These are phyloP conservation scores for Globisporangium alternatum DNA, from an alignment of 352 stramenopile genomes.

Conservation along the genomic window DNA sequence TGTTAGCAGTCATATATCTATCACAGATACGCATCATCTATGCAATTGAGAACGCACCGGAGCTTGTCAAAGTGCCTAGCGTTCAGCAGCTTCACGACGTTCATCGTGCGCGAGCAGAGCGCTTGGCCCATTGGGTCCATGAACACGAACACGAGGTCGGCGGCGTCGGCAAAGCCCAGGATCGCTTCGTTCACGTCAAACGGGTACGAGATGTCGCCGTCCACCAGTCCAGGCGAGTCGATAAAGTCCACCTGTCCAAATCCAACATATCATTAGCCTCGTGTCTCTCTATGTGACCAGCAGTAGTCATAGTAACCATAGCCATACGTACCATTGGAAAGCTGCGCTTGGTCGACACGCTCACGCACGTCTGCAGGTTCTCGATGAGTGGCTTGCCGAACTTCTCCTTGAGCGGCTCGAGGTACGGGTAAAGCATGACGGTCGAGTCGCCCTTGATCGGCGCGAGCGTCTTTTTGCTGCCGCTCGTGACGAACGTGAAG, in stretches of 20 bases:
- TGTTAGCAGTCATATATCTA: not conserved
- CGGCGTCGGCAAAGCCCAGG: conserved; percentile 42
- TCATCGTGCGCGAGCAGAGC: conserved; percentile 68
- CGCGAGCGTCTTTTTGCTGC: conserved; percentile 47
- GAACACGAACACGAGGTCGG: conserved; percentile 71
- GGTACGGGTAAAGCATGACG: conserved; percentile 53
- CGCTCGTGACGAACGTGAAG: conserved; percentile 65
- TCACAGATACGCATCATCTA: not conserved
- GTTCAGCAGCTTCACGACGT: conserved; percentile 62
- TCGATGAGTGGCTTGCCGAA: conserved; percentile 63
- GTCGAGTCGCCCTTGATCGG: conserved; percentile 67
- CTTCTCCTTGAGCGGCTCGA: conserved; percentile 45
- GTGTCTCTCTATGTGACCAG: not conserved
- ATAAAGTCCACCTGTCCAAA: conserved; percentile 56
- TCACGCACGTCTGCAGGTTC: conserved; percentile 59
- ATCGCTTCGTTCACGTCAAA: conserved; percentile 70
- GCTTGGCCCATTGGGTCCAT: conserved; percentile 64
- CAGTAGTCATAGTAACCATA: too few relatives aligned
- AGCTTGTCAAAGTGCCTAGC: conserved; percentile 49
- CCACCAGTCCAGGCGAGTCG: conserved; percentile 65
- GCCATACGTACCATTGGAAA: conserved; percentile 34
- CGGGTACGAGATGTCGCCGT: conserved; percentile 64
- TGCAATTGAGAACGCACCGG: conserved; percentile 12
- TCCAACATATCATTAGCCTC: not conserved
- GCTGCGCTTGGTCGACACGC: conserved; percentile 42